A percentile compares a stretch with the other conserved stretches of the same genome.
phyloP scores from a whole-genome alignment of 2,329 filamentous ascomycete species.

The Colletotrichum tabaci region DNA sequence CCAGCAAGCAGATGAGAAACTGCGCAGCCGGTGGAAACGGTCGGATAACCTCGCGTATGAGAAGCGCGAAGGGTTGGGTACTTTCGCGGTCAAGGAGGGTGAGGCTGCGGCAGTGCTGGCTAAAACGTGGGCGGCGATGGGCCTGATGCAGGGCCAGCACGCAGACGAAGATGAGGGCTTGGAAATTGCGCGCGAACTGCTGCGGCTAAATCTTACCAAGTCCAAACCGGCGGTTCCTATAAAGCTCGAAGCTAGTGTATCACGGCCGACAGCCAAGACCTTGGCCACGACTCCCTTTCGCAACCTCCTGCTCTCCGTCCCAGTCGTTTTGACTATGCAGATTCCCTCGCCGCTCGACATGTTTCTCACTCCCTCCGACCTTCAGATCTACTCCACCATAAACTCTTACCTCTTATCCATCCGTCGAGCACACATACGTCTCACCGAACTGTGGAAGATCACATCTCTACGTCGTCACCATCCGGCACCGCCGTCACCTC shows the following conservation, averaged over 20 bases:
- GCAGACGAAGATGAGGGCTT: slow-evolving; percentile 87
- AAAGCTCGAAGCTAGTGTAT: slow-evolving; percentile 53
- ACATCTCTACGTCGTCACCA: slow-evolving; percentile 83
- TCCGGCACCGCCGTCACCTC: slow-evolving; percentile 78
- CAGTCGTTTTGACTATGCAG: slow-evolving; percentile 79
- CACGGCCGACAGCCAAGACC: slow-evolving; percentile 48
- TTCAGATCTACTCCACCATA: slow-evolving; percentile 86
- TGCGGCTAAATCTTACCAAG: slow-evolving; percentile 77
- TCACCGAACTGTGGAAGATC: slow-evolving; percentile 90
- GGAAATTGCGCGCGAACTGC: slow-evolving; percentile 83
- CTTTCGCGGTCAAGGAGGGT: slow-evolving; percentile 84
- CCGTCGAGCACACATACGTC: slow-evolving; percentile 85
- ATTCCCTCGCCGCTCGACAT: slow-evolving; percentile 87
- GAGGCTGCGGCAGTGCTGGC: slow-evolving; percentile 85
- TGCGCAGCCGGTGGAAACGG: slow-evolving; percentile 80
- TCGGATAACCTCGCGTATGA: slow-evolving; percentile 72
- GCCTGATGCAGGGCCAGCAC: slow-evolving; percentile 78
- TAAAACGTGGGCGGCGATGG: slow-evolving; percentile 84
- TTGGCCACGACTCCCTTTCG: slow-evolving; percentile 75
- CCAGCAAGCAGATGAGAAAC: slow-evolving; percentile 84
- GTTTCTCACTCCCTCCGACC: slow-evolving; percentile 83
- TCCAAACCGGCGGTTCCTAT: slow-evolving; percentile 56
- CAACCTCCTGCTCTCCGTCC: slow-evolving; percentile 85
- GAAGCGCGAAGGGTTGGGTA: slow-evolving; percentile 71
- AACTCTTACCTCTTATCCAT: slow-evolving; percentile 91